A percentile compares a stretch with the other conserved stretches of the same genome.
Conservation (phyloP, 1,284 basidiomycete genomes). For the Xerocomus nothofagi region DNA sequence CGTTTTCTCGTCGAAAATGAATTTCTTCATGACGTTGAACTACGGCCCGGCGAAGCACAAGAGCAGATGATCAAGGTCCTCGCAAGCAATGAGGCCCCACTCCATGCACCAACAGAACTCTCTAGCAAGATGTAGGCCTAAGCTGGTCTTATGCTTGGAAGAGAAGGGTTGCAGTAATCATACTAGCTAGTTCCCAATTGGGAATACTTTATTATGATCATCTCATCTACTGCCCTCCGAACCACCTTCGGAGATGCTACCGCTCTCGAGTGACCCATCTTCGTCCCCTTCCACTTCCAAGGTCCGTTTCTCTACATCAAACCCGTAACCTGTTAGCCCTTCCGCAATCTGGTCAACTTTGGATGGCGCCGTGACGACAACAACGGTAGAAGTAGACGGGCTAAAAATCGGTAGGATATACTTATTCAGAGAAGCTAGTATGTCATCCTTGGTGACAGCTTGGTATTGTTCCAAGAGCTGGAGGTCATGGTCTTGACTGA, state of each 20-base stretch:
- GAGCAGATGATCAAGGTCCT: constrained; percentile 68
- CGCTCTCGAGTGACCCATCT: constrained; percentile 33
- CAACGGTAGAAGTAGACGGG: constrained; percentile 72
- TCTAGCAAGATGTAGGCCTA: not conserved
- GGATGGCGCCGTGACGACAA: constrained; percentile 80
- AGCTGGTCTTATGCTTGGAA: constrained; percentile 3
- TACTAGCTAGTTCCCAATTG: not conserved
- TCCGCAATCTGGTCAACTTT: constrained; percentile 76
- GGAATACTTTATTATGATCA: constrained; percentile 3
- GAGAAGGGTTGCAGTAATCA: not conserved
- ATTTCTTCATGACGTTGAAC: constrained; percentile 83
- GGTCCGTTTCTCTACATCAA: constrained; percentile 72
- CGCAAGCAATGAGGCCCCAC: constrained; percentile 23
- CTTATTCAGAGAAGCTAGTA: constrained; percentile 66
- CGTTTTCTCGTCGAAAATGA: constrained; percentile 92
- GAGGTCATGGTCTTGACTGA: constrained; percentile 72
- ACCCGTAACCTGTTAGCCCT: constrained; percentile 69
- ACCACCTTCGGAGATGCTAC: constrained; percentile 34
- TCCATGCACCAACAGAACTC: not conserved
- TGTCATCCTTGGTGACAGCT: constrained; percentile 75
- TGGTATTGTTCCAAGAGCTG: constrained; percentile 79
- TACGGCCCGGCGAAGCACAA: constrained; percentile 75
- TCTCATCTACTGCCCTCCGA: constrained; percentile 21
- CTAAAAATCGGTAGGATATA: constrained; percentile 91
- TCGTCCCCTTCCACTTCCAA: constrained; percentile 66